Evolutionary conservation across 345 rosid species (phyloP).

Genomic region (Stellera chamaejasme): DNA sequence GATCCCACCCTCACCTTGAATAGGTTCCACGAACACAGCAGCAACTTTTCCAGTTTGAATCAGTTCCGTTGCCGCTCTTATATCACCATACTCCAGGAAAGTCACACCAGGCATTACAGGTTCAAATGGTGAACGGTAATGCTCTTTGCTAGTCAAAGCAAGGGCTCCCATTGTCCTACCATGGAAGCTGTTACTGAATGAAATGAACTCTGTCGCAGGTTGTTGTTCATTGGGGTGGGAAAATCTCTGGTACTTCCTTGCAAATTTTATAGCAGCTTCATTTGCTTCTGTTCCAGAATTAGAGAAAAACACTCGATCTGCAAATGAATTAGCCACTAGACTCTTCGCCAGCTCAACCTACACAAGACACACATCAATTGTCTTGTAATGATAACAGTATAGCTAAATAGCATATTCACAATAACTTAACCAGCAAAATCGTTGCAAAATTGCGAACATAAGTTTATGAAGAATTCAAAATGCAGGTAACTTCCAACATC

Average conservation of each 20-base stretch:
- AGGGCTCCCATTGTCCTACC: conserved; percentile 95
- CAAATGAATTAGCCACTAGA: conserved; percentile 65
- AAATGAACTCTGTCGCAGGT: conserved; percentile 58
- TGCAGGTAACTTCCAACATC: neutral
- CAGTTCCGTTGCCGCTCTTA: conserved; percentile 44
- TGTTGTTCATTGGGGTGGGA: conserved; percentile 39
- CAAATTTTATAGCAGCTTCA: conserved; percentile 93
- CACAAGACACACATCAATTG: conserved; percentile 6
- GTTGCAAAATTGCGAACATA: no score
- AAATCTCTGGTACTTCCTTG: conserved; percentile 76
- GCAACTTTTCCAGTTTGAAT: conserved; percentile 55
- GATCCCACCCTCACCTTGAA: conserved; percentile 98
- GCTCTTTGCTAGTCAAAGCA: conserved; percentile 88
- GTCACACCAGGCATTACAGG: conserved; percentile 99
- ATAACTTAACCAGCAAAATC: no score
- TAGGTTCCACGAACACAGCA: conserved; percentile 90
- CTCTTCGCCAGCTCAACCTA: conserved; percentile 79
- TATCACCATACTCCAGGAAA: conserved; percentile 76
- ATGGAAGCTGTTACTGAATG: conserved; percentile 78
- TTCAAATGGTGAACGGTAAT: conserved; percentile 78
- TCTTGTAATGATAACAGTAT: no score
- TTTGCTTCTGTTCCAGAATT: conserved; percentile 96
- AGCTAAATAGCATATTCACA: no score
- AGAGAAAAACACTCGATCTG: conserved; percentile 76
- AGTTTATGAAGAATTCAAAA: neutral